Conservation (phyloP, 1,284 basidiomycete genomes). For the Moesziomyces sp. region DNA sequence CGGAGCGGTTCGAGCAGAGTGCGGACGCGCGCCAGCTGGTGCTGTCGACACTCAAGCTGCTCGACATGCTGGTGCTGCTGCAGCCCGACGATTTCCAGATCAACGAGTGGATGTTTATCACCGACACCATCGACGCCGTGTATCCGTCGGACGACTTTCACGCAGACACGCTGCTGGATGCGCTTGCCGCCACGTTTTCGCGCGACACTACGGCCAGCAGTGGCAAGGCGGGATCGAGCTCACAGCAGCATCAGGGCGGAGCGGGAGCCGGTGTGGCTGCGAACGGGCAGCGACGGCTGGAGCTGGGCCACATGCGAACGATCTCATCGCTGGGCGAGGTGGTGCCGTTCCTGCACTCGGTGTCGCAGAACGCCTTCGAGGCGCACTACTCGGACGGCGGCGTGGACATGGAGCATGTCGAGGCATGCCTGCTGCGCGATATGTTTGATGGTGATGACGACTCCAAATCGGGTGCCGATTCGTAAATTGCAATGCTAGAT, state of each 20-base stretch:
- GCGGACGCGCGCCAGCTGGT: slow-evolving; percentile 85
- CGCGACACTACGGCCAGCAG: too few species aligned
- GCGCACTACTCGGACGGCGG: slow-evolving; percentile 22
- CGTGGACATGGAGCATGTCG: slow-evolving; percentile 38
- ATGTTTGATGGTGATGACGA: slow-evolving; percentile 41
- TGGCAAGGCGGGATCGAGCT: too few species aligned
- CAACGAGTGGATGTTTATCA: slow-evolving; percentile 98
- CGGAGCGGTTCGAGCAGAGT: slow-evolving; percentile 72
- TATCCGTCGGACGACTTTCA: slow-evolving; percentile 85
- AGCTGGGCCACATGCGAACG: slow-evolving; percentile 9
- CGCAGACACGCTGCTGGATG: slow-evolving; percentile 89
- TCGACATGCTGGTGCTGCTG: slow-evolving; percentile 88
- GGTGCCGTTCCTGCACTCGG: slow-evolving; percentile 30
- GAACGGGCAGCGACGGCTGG: slow-evolving; percentile 11
- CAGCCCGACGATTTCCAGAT: slow-evolving; percentile 99
- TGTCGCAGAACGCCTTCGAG: slow-evolving; percentile 40
- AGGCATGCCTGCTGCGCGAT: slow-evolving; percentile 43
- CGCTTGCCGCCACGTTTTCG: slow-evolving; percentile 76
- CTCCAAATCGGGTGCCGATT: neutral
- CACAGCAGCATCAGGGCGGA: too few species aligned
- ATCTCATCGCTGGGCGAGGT: slow-evolving; percentile 23
- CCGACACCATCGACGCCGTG: slow-evolving; percentile 94
- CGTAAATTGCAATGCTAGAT: neutral
- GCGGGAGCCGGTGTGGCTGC: neutral
- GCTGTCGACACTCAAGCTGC: slow-evolving; percentile 88